Evolutionary conservation across 768 basidiomycete genomes (phyloP).

Genomic region (Polyporus arcularius): DNA sequence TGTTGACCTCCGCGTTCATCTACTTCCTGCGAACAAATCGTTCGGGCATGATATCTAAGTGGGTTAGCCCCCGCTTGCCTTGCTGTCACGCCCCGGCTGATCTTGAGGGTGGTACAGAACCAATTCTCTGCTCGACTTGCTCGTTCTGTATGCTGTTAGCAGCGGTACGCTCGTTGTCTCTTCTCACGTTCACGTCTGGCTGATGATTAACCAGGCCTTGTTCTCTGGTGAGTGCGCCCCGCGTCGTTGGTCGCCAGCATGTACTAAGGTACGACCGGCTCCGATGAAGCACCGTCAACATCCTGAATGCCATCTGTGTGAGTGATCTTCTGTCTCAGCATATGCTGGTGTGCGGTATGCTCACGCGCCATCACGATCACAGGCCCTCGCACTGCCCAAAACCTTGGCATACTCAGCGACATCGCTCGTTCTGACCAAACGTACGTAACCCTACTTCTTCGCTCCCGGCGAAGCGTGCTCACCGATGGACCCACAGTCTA

Average conservation of each 20-base stretch:
- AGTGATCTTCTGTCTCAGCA: neutral
- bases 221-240: neutral
- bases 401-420: slow-evolving; percentile 1
- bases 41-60: neutral
- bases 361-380: too few species aligned
- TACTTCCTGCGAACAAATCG: neutral
- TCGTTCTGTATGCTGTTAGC: slow-evolving; percentile 4
- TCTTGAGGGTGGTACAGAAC: neutral
- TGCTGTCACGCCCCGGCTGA: too few species aligned
- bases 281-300: neutral
- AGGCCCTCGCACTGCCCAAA: neutral
- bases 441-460: neutral
- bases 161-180: neutral
- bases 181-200: too few species aligned
- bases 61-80: too few species aligned
- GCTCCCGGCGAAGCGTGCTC: too few species aligned
- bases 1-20: slow-evolving; percentile 3
- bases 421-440: slow-evolving; percentile 6
- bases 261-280: too few species aligned
- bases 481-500: neutral
- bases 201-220: neutral
- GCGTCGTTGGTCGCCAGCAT: neutral
- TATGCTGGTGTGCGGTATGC: too few species aligned
- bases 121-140: neutral
- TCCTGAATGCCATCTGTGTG: slow-evolving; percentile 1